Evolutionary conservation across 1,284 basidiomycete genomes (phyloP).

Genomic region (Agaricales sp.): DNA sequence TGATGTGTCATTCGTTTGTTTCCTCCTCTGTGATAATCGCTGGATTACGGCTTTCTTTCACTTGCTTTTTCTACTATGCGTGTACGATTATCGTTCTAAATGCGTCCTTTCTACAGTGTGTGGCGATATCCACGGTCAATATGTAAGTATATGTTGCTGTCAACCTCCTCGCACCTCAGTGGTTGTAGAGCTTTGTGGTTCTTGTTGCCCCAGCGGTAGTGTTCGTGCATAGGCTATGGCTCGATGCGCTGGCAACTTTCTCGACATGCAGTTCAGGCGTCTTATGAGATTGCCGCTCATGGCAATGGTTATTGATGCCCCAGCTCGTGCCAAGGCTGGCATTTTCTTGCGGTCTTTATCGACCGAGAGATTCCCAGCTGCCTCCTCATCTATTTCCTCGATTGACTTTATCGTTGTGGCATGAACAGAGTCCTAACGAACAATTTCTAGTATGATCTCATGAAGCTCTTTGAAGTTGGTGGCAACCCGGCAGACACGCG

Average conservation of each 20-base stretch:
- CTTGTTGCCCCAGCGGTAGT: too few species aligned
- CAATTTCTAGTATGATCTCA: conserved; percentile 68
- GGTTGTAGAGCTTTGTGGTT: too few species aligned
- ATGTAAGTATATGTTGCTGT: conserved; percentile 45
- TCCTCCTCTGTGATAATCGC: not conserved
- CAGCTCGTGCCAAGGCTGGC: too few species aligned
- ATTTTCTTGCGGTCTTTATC: too few species aligned
- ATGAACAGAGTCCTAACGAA: conserved; percentile 1
- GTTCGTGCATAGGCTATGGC: too few species aligned
- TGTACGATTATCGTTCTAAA: not conserved
- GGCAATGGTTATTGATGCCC: too few species aligned
- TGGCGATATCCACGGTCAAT: conserved; percentile 93
- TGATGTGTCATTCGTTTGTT: not conserved
- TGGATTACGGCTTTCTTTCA: not conserved
- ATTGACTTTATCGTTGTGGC: conserved; percentile 13
- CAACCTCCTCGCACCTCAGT: too few species aligned
- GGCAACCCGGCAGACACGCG: conserved; percentile 89
- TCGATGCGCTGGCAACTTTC: too few species aligned
- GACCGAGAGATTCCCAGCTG: too few species aligned
- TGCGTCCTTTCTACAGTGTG: conserved; percentile 45
- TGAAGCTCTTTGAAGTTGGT: conserved; percentile 93
- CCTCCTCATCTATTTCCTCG: not conserved
- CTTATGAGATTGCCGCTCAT: too few species aligned
- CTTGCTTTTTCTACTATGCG: too few species aligned
- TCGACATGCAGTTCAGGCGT: too few species aligned